A percentile compares a stretch with the other conserved stretches of the same genome.
Conservation (phyloP, 768 basidiomycete species). For the Kwoniella mangroviensis region DNA sequence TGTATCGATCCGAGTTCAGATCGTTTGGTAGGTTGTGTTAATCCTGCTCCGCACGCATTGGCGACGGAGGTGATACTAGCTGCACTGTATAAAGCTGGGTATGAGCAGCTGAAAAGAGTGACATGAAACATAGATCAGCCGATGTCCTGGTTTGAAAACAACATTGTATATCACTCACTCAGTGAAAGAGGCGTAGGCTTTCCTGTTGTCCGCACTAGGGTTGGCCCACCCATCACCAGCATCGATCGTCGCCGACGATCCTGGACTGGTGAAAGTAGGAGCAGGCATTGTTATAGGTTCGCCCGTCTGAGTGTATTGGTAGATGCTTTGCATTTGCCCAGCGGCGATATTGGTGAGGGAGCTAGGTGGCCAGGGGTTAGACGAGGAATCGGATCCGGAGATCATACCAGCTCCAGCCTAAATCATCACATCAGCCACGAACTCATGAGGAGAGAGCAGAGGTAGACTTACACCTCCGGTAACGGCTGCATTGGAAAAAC, state of each 20-base stretch:
- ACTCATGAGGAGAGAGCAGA: background rate
- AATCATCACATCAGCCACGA: background rate
- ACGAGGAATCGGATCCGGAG: constrained; percentile 59
- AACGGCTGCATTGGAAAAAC: constrained; percentile 45
- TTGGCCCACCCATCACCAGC: constrained; percentile 66
- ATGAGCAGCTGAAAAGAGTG: constrained; percentile 37
- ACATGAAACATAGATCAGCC: background rate
- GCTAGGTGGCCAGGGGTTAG: constrained; percentile 66
- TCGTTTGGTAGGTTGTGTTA: constrained; percentile 26
- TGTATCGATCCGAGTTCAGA: background rate
- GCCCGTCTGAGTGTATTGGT: constrained; percentile 71
- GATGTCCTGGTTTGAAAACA: background rate
- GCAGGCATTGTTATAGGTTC: constrained; percentile 66
- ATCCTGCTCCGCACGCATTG: constrained; percentile 52
- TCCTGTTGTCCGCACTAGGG: constrained; percentile 28
- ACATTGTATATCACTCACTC: constrained; percentile 20
- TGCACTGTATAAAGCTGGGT: constrained; percentile 51
- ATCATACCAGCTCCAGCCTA: constrained; percentile 55
- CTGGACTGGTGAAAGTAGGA: constrained; percentile 63
- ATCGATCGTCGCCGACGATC: constrained; percentile 59
- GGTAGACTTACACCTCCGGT: constrained; percentile 48
- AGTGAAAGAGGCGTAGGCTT: constrained; percentile 39
- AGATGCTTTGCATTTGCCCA: constrained; percentile 60
- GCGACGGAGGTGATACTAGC: constrained; percentile 40
- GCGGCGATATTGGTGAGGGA: constrained; percentile 62